Percentiles rank a stretch among this genome's conserved stretches.
These are phyloP conservation scores for Gonapodya sp. DNA, from an alignment of 192 early-diverging fungal species.

Conservation along the genomic window DNA sequence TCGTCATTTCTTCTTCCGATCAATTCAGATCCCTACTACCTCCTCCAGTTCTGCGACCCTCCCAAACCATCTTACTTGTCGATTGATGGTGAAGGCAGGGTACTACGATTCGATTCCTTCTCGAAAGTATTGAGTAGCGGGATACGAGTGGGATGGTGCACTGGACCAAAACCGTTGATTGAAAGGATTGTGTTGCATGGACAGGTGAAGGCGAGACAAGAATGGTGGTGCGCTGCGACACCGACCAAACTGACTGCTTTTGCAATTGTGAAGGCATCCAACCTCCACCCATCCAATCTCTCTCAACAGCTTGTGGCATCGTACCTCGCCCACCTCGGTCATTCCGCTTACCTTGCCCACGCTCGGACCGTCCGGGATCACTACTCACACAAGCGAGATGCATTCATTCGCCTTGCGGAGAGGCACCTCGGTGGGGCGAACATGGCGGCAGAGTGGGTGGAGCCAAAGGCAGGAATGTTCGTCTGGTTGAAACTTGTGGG, in stretches of 20 bases:
- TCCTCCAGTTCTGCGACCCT: conserved; percentile 23
- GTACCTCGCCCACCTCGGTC: conserved; percentile 71
- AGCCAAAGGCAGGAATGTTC: conserved; percentile 80
- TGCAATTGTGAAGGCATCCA: conserved; percentile 40
- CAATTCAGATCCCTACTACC: conserved; percentile 2
- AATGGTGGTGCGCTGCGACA: neutral
- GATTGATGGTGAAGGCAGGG: conserved; percentile 77
- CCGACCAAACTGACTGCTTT: neutral
- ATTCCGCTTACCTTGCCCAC: conserved; percentile 67
- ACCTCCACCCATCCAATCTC: conserved; percentile 74
- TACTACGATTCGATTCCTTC: conserved; percentile 85
- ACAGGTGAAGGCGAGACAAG: conserved; percentile 26
- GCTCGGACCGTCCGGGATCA: conserved; percentile 55
- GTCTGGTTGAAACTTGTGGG: conserved; percentile 64
- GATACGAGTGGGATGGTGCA: conserved; percentile 69
- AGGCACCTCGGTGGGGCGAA: conserved; percentile 36
- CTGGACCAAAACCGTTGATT: conserved; percentile 53
- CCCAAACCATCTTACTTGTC: conserved; percentile 74
- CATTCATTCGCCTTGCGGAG: conserved; percentile 52
- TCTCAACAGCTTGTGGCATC: conserved; percentile 65
- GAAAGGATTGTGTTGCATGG: conserved; percentile 74
- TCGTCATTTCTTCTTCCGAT: neutral
- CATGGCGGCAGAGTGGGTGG: conserved; percentile 36
- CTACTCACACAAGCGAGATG: conserved; percentile 60
- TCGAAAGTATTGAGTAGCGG: conserved; percentile 88